phyloP scores from a whole-genome alignment of 345 rosid species.

The Dovyalis caffra region DNA sequence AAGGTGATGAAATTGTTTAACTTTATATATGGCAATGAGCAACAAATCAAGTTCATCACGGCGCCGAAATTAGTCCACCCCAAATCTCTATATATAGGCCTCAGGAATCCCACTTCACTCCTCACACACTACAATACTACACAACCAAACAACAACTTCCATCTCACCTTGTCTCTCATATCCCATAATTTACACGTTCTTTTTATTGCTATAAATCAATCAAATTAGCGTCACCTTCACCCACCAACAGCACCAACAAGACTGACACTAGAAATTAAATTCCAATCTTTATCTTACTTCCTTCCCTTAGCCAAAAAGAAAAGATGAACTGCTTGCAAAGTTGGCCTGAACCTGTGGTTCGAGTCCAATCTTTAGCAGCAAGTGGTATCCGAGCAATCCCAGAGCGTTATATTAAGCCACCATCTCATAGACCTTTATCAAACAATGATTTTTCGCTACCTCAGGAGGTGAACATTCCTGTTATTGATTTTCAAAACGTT shows the following conservation, averaged over 20 bases:
- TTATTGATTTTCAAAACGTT: constrained; percentile 18
- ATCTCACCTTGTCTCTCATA: neutral
- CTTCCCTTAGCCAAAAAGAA: neutral
- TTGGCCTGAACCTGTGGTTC: constrained; percentile 34
- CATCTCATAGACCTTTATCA: constrained; percentile 6
- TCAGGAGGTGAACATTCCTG: constrained; percentile 20
- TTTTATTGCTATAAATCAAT: neutral
- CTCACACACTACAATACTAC: neutral
- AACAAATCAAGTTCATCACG: constrained; percentile 11
- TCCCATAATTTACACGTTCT: constrained; percentile 6
- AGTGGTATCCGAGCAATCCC: constrained; percentile 29
- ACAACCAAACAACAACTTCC: neutral
- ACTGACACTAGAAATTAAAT: neutral
- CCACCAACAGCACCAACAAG: neutral
- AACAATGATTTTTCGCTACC: neutral
- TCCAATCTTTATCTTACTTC: neutral
- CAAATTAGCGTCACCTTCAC: neutral
- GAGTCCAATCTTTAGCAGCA: constrained; percentile 28
- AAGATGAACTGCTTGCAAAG: constrained; percentile 22
- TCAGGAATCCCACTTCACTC: neutral
- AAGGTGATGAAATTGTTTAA: neutral
- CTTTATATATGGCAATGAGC: neutral
- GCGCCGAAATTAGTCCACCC: neutral
- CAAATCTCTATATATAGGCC: neutral
- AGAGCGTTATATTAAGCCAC: constrained; percentile 25